Evolutionary conservation across 208 protist genomes (phyloP).

Genomic region (Trypanosomatidae sp.): DNA sequence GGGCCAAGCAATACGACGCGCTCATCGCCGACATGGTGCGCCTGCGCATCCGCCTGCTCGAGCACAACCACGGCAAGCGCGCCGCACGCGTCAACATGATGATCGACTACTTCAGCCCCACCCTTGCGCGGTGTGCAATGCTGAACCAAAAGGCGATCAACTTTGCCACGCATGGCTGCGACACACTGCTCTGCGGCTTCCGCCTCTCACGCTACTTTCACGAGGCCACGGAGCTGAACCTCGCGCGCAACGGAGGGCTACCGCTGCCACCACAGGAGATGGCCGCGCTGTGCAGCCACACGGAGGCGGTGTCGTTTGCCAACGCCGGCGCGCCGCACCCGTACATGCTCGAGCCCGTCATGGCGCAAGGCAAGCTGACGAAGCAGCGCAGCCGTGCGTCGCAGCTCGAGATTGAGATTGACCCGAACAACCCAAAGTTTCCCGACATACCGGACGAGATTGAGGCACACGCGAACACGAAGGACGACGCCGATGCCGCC

Average conservation of each 20-base stretch:
- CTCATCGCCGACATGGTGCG: constrained; percentile 67
- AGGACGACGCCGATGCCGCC: constrained; percentile 1
- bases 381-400: constrained; percentile 54
- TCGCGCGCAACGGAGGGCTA: constrained; percentile 61
- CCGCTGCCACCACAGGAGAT: constrained; percentile 43
- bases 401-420: constrained; percentile 32
- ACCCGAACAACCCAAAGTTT: constrained; percentile 71
- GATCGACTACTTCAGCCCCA: constrained; percentile 61
- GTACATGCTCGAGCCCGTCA: constrained; percentile 78
- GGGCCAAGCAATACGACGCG: constrained; percentile 81
- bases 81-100: constrained; percentile 34
- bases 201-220: constrained; percentile 84
- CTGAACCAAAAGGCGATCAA: constrained; percentile 85
- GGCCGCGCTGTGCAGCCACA: constrained; percentile 33
- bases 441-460: constrained; percentile 80
- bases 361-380: constrained; percentile 57
- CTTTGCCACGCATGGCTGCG: constrained; percentile 71
- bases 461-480: constrained; percentile 11
- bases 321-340: constrained; percentile 67
- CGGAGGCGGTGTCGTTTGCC: constrained; percentile 52
- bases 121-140: constrained; percentile 66
- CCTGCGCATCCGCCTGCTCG: constrained; percentile 75
- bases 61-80: constrained; percentile 73
- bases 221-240: constrained; percentile 83
- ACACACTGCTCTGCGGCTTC: constrained; percentile 64